phyloP scores from a whole-genome alignment of 1,139 yeast genomes.

The Kodamaea suecica region DNA sequence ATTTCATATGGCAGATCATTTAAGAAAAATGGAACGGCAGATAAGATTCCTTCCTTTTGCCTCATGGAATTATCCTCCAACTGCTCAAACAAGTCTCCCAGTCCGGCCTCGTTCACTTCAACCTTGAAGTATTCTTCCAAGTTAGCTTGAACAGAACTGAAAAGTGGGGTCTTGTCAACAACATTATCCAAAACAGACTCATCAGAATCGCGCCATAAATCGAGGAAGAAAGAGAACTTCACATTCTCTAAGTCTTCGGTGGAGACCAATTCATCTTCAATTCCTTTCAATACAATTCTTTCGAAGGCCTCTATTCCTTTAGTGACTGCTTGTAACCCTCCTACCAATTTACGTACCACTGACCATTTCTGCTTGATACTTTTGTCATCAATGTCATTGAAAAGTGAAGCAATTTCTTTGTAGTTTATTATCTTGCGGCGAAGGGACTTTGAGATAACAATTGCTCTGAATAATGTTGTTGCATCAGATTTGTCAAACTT shows the following conservation, averaged over 20 bases:
- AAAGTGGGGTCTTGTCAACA: conserved; percentile 37
- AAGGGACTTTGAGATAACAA: conserved; percentile 60
- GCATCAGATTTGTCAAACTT: conserved; percentile 44
- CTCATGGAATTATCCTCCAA: conserved; percentile 50
- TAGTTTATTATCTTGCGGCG: conserved; percentile 54
- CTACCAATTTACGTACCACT: conserved; percentile 51
- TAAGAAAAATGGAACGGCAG: conserved; percentile 38
- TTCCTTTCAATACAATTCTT: conserved; percentile 48
- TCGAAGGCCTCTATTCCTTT: conserved; percentile 62
- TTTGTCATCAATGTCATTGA: conserved; percentile 35
- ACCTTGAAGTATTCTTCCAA: conserved; percentile 24
- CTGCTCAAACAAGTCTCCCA: conserved; percentile 28
- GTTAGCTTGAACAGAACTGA: conserved; percentile 26
- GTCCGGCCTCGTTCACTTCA: conserved; percentile 22
- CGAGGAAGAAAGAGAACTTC: conserved; percentile 48
- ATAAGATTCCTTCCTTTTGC: conserved; percentile 49
- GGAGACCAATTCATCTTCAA: conserved; percentile 48
- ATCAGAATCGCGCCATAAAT: conserved; percentile 58
- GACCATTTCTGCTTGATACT: conserved; percentile 62
- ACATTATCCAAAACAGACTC: conserved; percentile 25
- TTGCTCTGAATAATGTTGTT: conserved; percentile 51
- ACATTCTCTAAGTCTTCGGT: conserved; percentile 45
- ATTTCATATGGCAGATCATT: conserved; percentile 16
- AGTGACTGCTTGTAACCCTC: conserved; percentile 48
- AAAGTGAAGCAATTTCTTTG: conserved; percentile 47